Evolutionary conservation across 345 rosid species (phyloP).

Genomic region (rapeseed (Brassica napus)): DNA sequence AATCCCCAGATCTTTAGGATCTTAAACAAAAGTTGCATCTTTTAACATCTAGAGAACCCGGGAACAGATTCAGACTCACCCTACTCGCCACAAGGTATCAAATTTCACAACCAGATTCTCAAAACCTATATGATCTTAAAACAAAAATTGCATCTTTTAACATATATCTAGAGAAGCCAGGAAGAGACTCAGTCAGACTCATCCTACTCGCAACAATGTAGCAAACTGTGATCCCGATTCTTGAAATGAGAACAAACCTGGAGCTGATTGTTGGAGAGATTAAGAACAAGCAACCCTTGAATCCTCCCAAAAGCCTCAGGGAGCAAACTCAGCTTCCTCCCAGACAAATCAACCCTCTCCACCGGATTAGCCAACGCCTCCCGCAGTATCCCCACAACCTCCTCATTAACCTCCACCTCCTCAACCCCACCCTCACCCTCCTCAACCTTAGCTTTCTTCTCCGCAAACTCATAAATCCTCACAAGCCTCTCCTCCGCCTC

Average conservation of each 20-base stretch:
- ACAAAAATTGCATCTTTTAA: neutral
- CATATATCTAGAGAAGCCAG: neutral
- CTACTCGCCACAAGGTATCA: neutral
- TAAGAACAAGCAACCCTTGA: slow-evolving; percentile 59
- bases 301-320: slow-evolving; percentile 95
- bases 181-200: neutral
- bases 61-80: neutral
- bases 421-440: neutral
- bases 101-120: no score
- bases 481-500: slow-evolving; percentile 19
- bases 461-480: slow-evolving; percentile 10
- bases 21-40: neutral
- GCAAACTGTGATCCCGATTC: neutral
- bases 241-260: slow-evolving; percentile 46
- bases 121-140: neutral
- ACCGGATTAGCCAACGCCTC: slow-evolving; percentile 54
- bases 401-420: slow-evolving; percentile 55
- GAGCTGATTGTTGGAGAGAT: slow-evolving; percentile 77
- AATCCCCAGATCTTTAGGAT: neutral
- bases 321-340: slow-evolving; percentile 56
- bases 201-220: neutral
- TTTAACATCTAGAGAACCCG: neutral
- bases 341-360: slow-evolving; percentile 73
- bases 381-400: slow-evolving; percentile 57
- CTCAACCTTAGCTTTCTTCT: neutral